Percentiles rank a stretch among this genome's conserved stretches.
Evolutionary conservation across 257 asterid genomes (phyloP).

Genomic region (Jasminum sambac): DNA sequence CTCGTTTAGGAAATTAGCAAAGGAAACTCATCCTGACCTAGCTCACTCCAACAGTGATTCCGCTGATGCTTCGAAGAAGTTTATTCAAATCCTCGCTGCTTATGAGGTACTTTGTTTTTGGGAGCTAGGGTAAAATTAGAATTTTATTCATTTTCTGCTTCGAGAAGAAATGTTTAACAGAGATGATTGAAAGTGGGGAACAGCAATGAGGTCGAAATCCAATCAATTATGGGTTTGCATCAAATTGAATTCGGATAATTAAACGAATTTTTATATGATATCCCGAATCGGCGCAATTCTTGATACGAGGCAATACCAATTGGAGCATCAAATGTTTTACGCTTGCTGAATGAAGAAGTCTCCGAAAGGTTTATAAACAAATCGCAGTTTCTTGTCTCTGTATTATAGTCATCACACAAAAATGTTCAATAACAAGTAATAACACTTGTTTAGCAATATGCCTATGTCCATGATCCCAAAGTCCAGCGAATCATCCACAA

Average conservation of each 20-base stretch:
- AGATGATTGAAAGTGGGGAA: neutral
- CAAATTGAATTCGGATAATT: neutral
- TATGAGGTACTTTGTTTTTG: conserved; percentile 59
- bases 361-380: no score
- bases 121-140: neutral
- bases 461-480: no score
- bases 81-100: conserved; percentile 81
- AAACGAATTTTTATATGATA: neutral
- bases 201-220: neutral
- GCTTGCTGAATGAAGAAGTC: neutral
- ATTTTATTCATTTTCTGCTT: conserved; percentile 12
- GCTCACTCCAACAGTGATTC: conserved; percentile 41
- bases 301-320: neutral
- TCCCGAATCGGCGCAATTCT: neutral
- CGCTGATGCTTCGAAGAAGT: conserved; percentile 49
- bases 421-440: no score
- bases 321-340: neutral
- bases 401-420: no score
- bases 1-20: conserved; percentile 79
- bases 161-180: neutral
- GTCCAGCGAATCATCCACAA: no score
- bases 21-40: conserved; percentile 92
- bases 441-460: no score
- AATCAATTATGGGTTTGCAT: neutral
- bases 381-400: no score